These are phyloP conservation scores for Panicum miliaceum DNA, from an alignment of 176 grass and related monocot genomes.

Conservation along the genomic window DNA sequence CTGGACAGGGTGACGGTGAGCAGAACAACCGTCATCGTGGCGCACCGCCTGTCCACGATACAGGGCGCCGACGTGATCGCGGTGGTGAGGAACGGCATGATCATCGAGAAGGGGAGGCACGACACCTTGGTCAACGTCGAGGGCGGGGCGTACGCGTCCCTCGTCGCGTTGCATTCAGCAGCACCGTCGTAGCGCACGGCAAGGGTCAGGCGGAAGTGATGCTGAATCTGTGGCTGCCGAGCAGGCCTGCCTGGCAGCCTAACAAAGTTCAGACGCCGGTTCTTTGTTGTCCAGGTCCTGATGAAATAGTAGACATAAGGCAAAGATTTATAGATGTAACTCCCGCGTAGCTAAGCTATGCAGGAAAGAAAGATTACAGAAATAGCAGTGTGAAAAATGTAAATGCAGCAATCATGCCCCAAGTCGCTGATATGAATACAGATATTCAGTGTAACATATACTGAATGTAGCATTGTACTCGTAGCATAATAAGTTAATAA, in stretches of 20 bases:
- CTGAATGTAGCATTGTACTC: not conserved
- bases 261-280: not conserved
- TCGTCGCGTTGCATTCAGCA: conserved; percentile 52
- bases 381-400: conserved; percentile 11
- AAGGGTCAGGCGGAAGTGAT: not conserved
- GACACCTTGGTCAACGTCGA: conserved; percentile 50
- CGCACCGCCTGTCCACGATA: conserved; percentile 66
- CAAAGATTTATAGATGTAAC: not conserved
- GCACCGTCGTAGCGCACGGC: not conserved
- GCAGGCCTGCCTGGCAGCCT: conserved; percentile 12
- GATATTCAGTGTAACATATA: conserved; percentile 10
- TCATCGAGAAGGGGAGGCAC: conserved; percentile 77
- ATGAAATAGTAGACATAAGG: not conserved
- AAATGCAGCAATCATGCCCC: not conserved
- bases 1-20: conserved; percentile 57
- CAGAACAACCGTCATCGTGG: conserved; percentile 59
- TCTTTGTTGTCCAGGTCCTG: not conserved
- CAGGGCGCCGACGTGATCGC: conserved; percentile 64
- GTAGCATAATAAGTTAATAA: not conserved
- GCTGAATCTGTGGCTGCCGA: not conserved
- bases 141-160: conserved; percentile 68
- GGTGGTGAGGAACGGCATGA: conserved; percentile 59
- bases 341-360: not conserved
- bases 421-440: not conserved
- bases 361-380: conserved; percentile 11